Evolutionary conservation across 108 stramenopile genomes (phyloP), one percentile per base, ranked within the genome.

Genomic region (Aurantiochytrium sp.): DNA sequence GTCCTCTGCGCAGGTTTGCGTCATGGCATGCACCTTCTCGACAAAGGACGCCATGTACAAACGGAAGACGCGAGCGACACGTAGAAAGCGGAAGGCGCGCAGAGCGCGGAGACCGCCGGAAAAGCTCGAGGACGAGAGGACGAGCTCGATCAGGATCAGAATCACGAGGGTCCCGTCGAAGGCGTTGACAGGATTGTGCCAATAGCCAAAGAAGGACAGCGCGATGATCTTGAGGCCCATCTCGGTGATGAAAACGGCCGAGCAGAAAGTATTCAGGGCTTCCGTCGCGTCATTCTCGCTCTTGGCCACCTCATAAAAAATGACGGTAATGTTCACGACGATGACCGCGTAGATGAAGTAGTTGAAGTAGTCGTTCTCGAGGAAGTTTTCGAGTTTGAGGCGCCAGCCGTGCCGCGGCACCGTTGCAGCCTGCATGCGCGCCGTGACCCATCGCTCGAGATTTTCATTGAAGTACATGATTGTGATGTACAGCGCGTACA

Each of bases 381-480:
- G 68, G 6, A 32, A 41, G 0, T 53, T 68, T 17, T 41, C 41
- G 15, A 45, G 48, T 32, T 81, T 73, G 12, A 42, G 12, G 39
- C 59, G 55, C 68, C 32, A 36, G 8, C 15, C 50, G 17, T n/a
- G 22, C 21, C 30, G 55, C 0, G 19, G 41, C 32, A 21, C n/a
- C 34, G 4, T 5, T 4, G 54, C 86, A 4, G 32, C 86, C 54
- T 55, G 55, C 19, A 52, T 32, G 36, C 21, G 24, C 55, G 19
- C 42, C 5, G 54, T 55, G 30, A 55, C 21, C 30, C 37, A 55
- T 4, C 6, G 3, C 24, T 90, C 53, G 19, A 91, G 53, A 4
- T 22, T 3, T 52, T 55, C 87, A 86, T 92, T 92, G 55, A 68
- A 85, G 41, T 15, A 27, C 91, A 92, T 92, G 39, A 92, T 52